phyloP scores from a whole-genome alignment of 78 protist genomes.

The Salpingoeca rosetta region DNA sequence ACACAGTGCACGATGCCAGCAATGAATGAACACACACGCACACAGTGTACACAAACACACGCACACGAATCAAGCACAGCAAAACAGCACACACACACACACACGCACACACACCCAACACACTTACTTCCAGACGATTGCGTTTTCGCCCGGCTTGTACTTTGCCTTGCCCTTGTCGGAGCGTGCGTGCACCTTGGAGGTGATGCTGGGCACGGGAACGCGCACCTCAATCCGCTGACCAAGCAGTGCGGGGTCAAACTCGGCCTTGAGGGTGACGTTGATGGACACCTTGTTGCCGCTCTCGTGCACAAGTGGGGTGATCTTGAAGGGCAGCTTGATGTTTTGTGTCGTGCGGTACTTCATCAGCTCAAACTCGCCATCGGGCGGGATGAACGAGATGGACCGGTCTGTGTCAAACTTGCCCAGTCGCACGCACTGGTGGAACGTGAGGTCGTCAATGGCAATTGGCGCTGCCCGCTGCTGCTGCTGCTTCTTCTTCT shows the following conservation, averaged over 20 bases:
- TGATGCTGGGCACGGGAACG: constrained; percentile 85
- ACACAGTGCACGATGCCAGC: background rate
- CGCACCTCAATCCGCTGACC: constrained; percentile 42
- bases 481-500: background rate
- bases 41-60: background rate
- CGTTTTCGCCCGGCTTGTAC: constrained; percentile 76
- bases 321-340: constrained; percentile 81
- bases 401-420: constrained; percentile 80
- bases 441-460: constrained; percentile 92
- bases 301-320: constrained; percentile 77
- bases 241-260: constrained; percentile 18
- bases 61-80: background rate
- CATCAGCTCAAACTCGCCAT: constrained; percentile 97
- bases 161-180: constrained; percentile 78
- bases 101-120: background rate
- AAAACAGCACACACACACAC: background rate
- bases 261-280: background rate
- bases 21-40: background rate
- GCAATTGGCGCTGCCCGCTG: constrained; percentile 6
- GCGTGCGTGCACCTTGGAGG: constrained; percentile 66
- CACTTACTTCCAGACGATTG: constrained; percentile 76
- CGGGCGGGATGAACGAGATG: constrained; percentile 95
- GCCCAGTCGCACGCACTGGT: constrained; percentile 93
- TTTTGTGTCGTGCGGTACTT: constrained; percentile 87
- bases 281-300: constrained; percentile 43